Evolutionary conservation across 2,329 filamentous ascomycete species (phyloP).

Genomic region (Penicillium polonicum): DNA sequence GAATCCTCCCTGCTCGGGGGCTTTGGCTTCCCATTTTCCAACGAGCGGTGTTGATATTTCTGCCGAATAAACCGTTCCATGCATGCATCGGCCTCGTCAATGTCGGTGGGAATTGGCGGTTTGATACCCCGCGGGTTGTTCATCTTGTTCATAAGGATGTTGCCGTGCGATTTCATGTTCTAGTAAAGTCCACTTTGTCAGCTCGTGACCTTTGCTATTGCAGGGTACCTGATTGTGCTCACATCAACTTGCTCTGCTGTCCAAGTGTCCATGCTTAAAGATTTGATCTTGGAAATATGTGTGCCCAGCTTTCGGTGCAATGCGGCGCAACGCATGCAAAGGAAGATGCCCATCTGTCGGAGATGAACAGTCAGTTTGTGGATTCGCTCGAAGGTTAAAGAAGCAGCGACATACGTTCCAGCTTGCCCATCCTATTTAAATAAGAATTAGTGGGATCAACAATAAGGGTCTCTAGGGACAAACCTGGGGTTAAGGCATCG

Average conservation of each 20-base stretch:
- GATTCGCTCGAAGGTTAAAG: slow-evolving; percentile 2
- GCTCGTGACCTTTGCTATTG: slow-evolving; percentile 57
- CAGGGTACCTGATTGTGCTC: slow-evolving; percentile 38
- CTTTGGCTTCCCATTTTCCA: slow-evolving; percentile 48
- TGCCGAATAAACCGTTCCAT: slow-evolving; percentile 95
- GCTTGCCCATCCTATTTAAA: slow-evolving; percentile 76
- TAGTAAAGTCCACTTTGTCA: slow-evolving; percentile 63
- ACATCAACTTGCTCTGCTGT: slow-evolving; percentile 94
- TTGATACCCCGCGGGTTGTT: slow-evolving; percentile 85
- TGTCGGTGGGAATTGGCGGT: slow-evolving; percentile 81
- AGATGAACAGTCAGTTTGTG: slow-evolving; percentile 17
- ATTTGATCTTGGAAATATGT: slow-evolving; percentile 98
- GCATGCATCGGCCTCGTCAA: slow-evolving; percentile 86
- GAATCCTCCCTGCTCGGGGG: slow-evolving; percentile 55
- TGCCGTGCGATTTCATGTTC: slow-evolving; percentile 94
- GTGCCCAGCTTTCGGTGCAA: slow-evolving; percentile 96
- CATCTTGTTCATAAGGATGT: slow-evolving; percentile 76
- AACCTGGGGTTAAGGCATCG: slow-evolving; percentile 85
- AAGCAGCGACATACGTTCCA: slow-evolving; percentile 72
- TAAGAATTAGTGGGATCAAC: slow-evolving; percentile 16
- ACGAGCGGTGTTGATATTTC: slow-evolving; percentile 75
- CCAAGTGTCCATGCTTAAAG: slow-evolving; percentile 98
- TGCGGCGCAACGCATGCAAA: slow-evolving; percentile 95
- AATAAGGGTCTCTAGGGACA: slow-evolving; percentile 31
- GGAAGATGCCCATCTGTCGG: slow-evolving; percentile 79